Evolutionary conservation across 441 rosid species (phyloP), one percentile per base, ranked within the genome.

Genomic region (Pelargonium citronellum): DNA sequence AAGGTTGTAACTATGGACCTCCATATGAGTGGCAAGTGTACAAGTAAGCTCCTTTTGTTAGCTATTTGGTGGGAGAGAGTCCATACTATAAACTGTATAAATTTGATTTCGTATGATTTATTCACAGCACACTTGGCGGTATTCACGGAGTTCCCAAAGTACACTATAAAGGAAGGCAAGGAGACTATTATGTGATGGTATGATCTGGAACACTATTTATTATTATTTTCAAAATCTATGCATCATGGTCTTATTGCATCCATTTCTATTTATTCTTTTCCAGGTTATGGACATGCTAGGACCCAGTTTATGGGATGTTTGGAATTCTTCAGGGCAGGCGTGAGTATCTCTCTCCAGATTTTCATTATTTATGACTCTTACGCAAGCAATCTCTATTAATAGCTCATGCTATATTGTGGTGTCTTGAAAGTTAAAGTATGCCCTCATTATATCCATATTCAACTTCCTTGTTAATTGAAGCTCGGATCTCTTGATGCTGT

Each of bases 251-350:
- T 66, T 39, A 47, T 44, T 46, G 46, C 19, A 12, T 51, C 17
- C 55, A 34, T 7, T 16, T 12, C 20, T 17, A 15, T 74, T 15
- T 2, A 27, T 30, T 20, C 20, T 43, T 71, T 76, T 81, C 60
- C 84, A 95, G 99, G 99, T 95, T 69, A 95, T 95, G 99, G 99
- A 95, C 83, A 95, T 95, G 85, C 82, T 95, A 53, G 99, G 98
- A 17, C 99, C 99, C 1, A 95, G 99, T 75, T 91, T 95, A 69
- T 95, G 99, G 99, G 98, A 92, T 80, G 92, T 90, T 20, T 92
- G 99, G 99, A 95, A 95, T 84, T 76, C 96, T 62, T 89, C 97
- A 68, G 97, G 97, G 69, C 98, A 95, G 77, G 87, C 95, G 99
- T 95, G 79, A 88, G 96, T 85, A 58, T 78, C 30, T 17, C 66